Base-by-base conservation (phyloP, 768 basidiomycete genomes). In the Lentinula edodes region DNA sequence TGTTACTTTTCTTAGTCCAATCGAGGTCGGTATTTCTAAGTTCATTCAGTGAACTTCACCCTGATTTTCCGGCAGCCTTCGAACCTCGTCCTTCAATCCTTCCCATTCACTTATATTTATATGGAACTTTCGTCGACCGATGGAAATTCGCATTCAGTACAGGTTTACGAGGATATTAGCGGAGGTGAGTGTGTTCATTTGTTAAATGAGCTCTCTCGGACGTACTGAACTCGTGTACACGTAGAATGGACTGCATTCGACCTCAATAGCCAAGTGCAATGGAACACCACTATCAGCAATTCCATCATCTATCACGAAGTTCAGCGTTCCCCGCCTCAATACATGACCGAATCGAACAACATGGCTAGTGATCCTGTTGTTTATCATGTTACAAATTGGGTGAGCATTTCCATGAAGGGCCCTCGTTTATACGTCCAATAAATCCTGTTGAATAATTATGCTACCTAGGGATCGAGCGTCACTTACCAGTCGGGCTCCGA, bases 1-100 rank as follows among this genome's bases (percentile, higher is more conserved):
- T 39, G 75, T 78, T 7, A 81, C 75, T 4, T 87, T 85, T 65
- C 68, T 85, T 9, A 85, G 81, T 66, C 66, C 66, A 12, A 65
- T 67, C 35, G 66, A 67, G 62, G 66, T 67, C n/a, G 9, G 55
- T 46, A 16, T 23, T 20, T 35, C 12, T 4, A 18, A 13, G 5
- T 52, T 43, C 23, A 18, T 34, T 38, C 3, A 10, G 41, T 20
- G 20, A 51, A 51, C 50, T 10, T 48, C n/a, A 20, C 45, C 28
- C 36, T 43, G 38, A 48, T 3, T 15, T 7, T 45, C 42, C 32
- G 20, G n/a, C 28, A 65, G 64, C 62, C 62, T 23, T 13, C 4
- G 6, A 59, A 72, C 58, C 58, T 71, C 3, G 63, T 66, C 12
- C 35, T 62, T 45, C 74, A 73, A 58, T 74, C 74, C 15, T 58